Evolutionary conservation across 768 basidiomycete genomes (phyloP), one percentile per base, ranked within the genome.

Genomic region (Baorangia bicolor): DNA sequence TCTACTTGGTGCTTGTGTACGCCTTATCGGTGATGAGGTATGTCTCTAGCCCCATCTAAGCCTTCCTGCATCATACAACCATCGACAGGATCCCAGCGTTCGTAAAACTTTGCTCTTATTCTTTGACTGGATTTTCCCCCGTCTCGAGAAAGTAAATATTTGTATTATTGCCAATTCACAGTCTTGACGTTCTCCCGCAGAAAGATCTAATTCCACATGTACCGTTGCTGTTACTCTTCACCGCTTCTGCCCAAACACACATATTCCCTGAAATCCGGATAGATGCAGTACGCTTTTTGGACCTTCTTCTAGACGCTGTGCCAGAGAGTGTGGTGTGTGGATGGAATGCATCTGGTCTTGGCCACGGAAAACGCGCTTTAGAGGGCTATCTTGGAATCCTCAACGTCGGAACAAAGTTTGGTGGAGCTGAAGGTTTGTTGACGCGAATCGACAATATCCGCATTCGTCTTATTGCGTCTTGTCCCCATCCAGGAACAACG

Each of bases 251-350:
- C 0, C 88, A 95, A 69, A 94, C 92, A 0, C 90, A 95, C 64
- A 96, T 98, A 44, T 97, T 94, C 69, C 94, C 94, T 21, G 93
- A 96, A 70, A 93, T 98, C 56, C 83, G 94, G 16, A 81, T 98
- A 37, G 95, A 98, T 66, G 92, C 93, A 4, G 78, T 96, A 51
- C 85, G 87, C 13, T 84, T 93, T 61, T 72, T 98, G 40, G 81
- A 90, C 63, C 67, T 95, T 23, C 78, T 93, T 38, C 77, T 97
- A 4, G 84, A 87, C 35, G 65, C 77, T 55, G 82, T 89, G 5
- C 93, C 94, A 11, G 77, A 78, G 39, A 73, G 78, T 9, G 83
- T 94, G 5, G 80, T 87, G 4, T 74, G 75, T 49, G 85, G 87
- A 9, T 95, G 91, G 90, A 78, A 79, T 42, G 75, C 78, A 53